phyloP scores from a whole-genome alignment of 2,329 filamentous ascomycete species.

The Trichoderma afroharzianum region DNA sequence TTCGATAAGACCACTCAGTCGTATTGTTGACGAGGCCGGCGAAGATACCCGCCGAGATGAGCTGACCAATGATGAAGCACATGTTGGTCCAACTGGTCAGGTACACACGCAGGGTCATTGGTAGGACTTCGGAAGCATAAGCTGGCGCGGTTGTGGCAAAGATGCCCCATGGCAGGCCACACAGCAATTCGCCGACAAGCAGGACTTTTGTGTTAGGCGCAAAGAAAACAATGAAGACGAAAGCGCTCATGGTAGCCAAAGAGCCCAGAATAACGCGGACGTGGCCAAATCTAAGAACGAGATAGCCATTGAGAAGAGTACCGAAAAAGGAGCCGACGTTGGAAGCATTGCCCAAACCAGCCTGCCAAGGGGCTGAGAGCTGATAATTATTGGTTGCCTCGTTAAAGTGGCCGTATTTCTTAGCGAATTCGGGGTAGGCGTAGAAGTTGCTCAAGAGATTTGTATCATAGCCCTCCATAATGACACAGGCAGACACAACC shows the following conservation, averaged over 20 bases:
- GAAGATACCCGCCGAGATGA: conserved; percentile 37
- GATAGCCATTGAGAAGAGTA: conserved; percentile 42
- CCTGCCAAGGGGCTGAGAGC: conserved; percentile 48
- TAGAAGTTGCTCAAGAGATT: conserved; percentile 37
- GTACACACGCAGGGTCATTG: conserved; percentile 39
- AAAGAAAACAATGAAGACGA: conserved; percentile 48
- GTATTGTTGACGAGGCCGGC: conserved; percentile 27
- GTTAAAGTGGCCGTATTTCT: conserved; percentile 15
- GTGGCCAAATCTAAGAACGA: conserved; percentile 41
- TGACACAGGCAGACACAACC: conserved; percentile 35
- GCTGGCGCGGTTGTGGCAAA: conserved; percentile 44
- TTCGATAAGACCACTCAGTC: conserved; percentile 43
- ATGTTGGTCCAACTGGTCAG: conserved; percentile 46
- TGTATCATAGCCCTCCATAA: conserved; percentile 44
- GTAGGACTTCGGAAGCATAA: conserved; percentile 44
- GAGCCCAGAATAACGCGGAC: conserved; percentile 27
- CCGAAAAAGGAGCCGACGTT: conserved; percentile 48
- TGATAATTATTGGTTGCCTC: conserved; percentile 28
- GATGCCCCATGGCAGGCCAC: conserved; percentile 44
- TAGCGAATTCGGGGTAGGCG: conserved; percentile 28
- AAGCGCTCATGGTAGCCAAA: conserved; percentile 30
- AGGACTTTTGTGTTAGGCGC: conserved; percentile 36
- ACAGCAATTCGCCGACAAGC: conserved; percentile 42
- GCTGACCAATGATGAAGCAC: conserved; percentile 45
- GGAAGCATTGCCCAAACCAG: conserved; percentile 42